These are phyloP conservation scores for Coemansia sp. DNA, from an alignment of 192 early-diverging fungal genomes.

Conservation along the genomic window DNA sequence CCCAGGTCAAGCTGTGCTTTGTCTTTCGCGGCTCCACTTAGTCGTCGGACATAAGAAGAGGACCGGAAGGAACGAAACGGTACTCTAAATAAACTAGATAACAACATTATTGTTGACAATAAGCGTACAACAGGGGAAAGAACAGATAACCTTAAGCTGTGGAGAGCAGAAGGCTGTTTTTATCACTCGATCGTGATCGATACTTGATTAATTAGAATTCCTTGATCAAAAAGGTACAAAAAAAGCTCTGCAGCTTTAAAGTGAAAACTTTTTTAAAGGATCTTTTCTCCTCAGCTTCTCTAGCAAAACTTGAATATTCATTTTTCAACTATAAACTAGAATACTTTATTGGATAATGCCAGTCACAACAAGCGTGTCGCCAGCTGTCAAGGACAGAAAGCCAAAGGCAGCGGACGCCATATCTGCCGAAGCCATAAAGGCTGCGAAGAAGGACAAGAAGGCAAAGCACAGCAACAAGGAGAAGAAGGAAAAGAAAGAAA, in stretches of 20 bases:
- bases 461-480: constrained; percentile 19
- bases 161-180: no score
- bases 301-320: constrained; percentile 6
- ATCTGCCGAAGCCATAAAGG: constrained; percentile 4
- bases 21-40: neutral
- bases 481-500: constrained; percentile 35
- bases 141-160: neutral
- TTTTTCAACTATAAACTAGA: constrained; percentile 1
- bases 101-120: neutral
- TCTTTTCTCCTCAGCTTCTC: constrained; percentile 18
- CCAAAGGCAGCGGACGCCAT: neutral
- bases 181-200: no score
- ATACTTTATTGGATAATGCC: constrained; percentile 16
- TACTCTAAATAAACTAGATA: neutral
- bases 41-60: neutral
- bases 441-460: constrained; percentile 18
- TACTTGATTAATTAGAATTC: no score
- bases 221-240: constrained; percentile 3
- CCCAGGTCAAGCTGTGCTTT: constrained; percentile 13
- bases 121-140: neutral
- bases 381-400: constrained; percentile 8
- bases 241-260: no score
- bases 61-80: neutral
- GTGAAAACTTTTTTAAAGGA: neutral
- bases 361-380: constrained; percentile 6